Conservation (phyloP, 1,139 yeast species). For the Debaryomyces sp. region DNA sequence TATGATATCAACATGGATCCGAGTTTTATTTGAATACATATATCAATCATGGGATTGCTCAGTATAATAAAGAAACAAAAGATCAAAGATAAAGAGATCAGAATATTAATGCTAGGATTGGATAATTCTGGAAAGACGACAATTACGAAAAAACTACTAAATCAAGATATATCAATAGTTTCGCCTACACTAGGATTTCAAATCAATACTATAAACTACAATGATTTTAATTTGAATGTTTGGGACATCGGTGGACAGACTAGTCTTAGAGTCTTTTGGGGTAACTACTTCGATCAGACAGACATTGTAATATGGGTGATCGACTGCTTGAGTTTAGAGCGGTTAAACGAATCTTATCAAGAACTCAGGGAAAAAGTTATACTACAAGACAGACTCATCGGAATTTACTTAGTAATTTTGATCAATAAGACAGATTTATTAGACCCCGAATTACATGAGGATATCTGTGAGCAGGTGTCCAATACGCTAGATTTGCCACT, state of each 20-base stretch:
- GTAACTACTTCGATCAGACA: conserved; percentile 85
- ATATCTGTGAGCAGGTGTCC: conserved; percentile 20
- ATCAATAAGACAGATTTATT: conserved; percentile 62
- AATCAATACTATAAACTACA: conserved; percentile 44
- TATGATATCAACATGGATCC: not conserved
- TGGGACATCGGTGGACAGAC: conserved; percentile 95
- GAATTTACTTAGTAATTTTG: conserved; percentile 59
- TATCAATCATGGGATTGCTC: conserved; percentile 69
- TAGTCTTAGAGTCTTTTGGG: conserved; percentile 82
- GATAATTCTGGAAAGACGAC: conserved; percentile 92
- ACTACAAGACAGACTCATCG: conserved; percentile 67
- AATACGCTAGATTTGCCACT: conserved; percentile 25
- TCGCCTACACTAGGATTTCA: conserved; percentile 60
- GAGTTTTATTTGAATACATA: not conserved
- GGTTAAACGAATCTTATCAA: conserved; percentile 63
- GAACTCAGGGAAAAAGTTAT: conserved; percentile 66
- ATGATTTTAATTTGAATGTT: conserved; percentile 42
- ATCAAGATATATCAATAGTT: conserved; percentile 42
- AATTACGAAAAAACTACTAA: conserved; percentile 63
- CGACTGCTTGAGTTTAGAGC: conserved; percentile 63
- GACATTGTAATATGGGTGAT: conserved; percentile 92
- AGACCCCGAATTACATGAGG: conserved; percentile 19
- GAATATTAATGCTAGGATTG: conserved; percentile 78
- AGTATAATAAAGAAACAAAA: conserved; percentile 83
- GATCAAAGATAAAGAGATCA: conserved; percentile 72